Conservation (phyloP, 768 basidiomycete genomes). For the Lyophyllum semitale region DNA sequence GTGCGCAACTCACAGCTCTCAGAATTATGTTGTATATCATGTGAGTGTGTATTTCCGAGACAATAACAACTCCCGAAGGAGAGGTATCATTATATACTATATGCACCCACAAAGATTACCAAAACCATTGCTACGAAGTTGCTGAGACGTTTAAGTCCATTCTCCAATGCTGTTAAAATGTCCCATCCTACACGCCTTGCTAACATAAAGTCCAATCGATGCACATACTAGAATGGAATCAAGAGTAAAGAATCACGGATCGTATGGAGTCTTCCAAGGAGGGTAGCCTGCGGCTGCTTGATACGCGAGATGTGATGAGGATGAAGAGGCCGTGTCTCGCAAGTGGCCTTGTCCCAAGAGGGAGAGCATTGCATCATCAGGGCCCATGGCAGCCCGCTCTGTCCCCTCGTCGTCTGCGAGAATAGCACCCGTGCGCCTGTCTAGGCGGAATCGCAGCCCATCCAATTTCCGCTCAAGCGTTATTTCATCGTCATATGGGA, state of each 20-base stretch:
- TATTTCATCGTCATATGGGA: slow-evolving; percentile 54
- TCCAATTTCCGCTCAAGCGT: slow-evolving; percentile 49
- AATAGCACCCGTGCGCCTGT: slow-evolving; percentile 61
- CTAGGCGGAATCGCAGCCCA: slow-evolving; percentile 55
- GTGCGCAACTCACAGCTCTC: no score
- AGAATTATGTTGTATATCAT: no score
- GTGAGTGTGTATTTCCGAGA: no score
- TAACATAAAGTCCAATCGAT: not conserved
- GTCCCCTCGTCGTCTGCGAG: slow-evolving; percentile 51
- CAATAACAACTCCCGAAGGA: no score
- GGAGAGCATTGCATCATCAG: slow-evolving; percentile 40
- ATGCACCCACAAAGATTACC: no score
- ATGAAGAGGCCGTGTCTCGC: slow-evolving; percentile 16
- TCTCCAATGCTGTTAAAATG: not conserved
- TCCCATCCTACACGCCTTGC: not conserved
- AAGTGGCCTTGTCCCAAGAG: slow-evolving; percentile 29
- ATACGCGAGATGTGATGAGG: slow-evolving; percentile 19
- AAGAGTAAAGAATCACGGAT: slow-evolving; percentile 6
- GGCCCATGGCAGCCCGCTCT: slow-evolving; percentile 25
- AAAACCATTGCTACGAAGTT: no score
- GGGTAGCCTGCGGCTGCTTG: slow-evolving; percentile 27
- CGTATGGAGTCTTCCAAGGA: slow-evolving; percentile 25
- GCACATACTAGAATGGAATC: not conserved
- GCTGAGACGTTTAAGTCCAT: not conserved
- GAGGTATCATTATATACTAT: no score